phyloP scores from a whole-genome alignment of 2,329 filamentous ascomycete genomes.

The Phyllosticta citrichinensis region DNA sequence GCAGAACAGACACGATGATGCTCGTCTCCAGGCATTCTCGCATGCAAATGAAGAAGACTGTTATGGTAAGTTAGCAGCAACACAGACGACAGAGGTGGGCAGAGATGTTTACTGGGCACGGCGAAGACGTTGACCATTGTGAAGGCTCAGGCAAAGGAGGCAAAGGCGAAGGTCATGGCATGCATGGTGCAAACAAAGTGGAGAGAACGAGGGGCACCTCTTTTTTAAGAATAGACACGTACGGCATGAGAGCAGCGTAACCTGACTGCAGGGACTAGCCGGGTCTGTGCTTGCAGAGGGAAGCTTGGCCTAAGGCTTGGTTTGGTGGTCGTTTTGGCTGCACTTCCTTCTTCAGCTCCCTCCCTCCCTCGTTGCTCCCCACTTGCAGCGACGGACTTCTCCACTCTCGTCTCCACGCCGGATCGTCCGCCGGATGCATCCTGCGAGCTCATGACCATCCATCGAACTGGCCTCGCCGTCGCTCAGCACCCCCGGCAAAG shows the following conservation, averaged over 20 bases:
- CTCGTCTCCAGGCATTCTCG: slow-evolving; percentile 74
- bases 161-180: neutral
- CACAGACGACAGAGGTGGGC: neutral
- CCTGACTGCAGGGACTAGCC: neutral
- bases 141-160: neutral
- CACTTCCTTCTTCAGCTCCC: neutral
- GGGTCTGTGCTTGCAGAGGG: neutral
- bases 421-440: neutral
- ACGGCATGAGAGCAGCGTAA: neutral
- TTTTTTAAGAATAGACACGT: neutral
- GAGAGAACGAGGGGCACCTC: neutral
- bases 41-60: slow-evolving; percentile 83
- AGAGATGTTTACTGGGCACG: slow-evolving; percentile 46
- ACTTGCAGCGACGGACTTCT: neutral
- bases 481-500: neutral
- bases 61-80: neutral
- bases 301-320: neutral
- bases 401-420: neutral
- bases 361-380: neutral
- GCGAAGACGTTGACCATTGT: slow-evolving; percentile 60
- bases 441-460: neutral
- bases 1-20: slow-evolving; percentile 78
- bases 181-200: neutral
- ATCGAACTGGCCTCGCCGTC: neutral
- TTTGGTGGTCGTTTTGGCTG: neutral